Conservation (phyloP, 2,329 filamentous ascomycete genomes). For the Ceratocystis cubensis region DNA sequence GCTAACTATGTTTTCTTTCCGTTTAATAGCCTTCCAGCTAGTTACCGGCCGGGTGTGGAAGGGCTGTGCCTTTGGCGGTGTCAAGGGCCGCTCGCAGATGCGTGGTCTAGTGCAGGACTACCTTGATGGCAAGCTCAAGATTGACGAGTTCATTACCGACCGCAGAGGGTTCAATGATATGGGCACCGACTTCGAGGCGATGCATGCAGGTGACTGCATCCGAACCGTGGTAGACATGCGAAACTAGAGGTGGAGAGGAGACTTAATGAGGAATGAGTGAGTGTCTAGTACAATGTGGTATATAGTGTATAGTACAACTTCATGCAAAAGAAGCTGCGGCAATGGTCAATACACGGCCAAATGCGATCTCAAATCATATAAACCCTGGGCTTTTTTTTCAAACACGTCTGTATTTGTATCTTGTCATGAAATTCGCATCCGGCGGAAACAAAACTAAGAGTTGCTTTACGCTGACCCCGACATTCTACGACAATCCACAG, state of each 20-base stretch:
- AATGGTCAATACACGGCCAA: no score
- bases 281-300: background rate
- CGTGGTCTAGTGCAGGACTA: constrained; percentile 81
- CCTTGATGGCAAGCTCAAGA: constrained; percentile 79
- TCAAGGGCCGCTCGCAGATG: constrained; percentile 93
- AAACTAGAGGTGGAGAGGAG: constrained; percentile 22
- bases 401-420: no score
- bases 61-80: constrained; percentile 92
- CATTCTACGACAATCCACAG: no score
- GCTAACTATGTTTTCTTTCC: constrained; percentile 22
- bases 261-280: background rate
- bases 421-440: no score
- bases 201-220: constrained; percentile 96
- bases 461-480: no score
- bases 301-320: no score
- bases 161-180: constrained; percentile 70
- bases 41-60: constrained; percentile 97
- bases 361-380: no score
- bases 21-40: constrained; percentile 73
- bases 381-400: no score
- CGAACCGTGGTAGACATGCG: constrained; percentile 72
- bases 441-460: no score
- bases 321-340: no score
- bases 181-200: constrained; percentile 80
- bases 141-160: constrained; percentile 99